phyloP scores from a whole-genome alignment of 2,329 filamentous ascomycete genomes.

The Ceratocystis harringtonii region DNA sequence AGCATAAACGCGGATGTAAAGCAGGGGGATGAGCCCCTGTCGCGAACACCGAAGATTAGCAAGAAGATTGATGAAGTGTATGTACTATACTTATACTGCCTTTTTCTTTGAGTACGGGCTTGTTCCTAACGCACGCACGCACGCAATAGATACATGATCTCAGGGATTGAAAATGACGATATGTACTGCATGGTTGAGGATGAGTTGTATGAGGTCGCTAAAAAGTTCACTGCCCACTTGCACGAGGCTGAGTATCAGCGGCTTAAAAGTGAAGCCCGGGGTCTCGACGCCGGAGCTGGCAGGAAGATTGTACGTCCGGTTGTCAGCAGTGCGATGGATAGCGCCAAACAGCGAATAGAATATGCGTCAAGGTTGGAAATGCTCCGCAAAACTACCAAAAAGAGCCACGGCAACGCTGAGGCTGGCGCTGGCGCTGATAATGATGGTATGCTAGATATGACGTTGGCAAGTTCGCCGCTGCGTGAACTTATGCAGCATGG shows the following conservation, averaged over 20 bases:
- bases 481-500: background rate
- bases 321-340: conserved; percentile 13
- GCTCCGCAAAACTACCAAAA: conserved; percentile 2
- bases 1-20: background rate
- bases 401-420: background rate
- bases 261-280: conserved; percentile 42
- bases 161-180: conserved; percentile 53
- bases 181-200: conserved; percentile 73
- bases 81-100: background rate
- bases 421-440: conserved; percentile 24
- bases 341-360: conserved; percentile 25
- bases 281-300: conserved; percentile 39
- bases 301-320: conserved; percentile 38
- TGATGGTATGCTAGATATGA: background rate
- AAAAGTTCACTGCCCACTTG: conserved; percentile 56
- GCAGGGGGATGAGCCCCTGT: background rate
- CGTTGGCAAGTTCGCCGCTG: background rate
- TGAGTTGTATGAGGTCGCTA: conserved; percentile 53
- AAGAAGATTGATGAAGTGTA: conserved; percentile 3
- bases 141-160: conserved; percentile 46
- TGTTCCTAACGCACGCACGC: background rate
- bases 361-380: conserved; percentile 19
- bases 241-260: conserved; percentile 64
- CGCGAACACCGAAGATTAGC: background rate
- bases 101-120: background rate